Conservation (phyloP, 164 flowering plant genomes). For the Taxillus chinensis region DNA sequence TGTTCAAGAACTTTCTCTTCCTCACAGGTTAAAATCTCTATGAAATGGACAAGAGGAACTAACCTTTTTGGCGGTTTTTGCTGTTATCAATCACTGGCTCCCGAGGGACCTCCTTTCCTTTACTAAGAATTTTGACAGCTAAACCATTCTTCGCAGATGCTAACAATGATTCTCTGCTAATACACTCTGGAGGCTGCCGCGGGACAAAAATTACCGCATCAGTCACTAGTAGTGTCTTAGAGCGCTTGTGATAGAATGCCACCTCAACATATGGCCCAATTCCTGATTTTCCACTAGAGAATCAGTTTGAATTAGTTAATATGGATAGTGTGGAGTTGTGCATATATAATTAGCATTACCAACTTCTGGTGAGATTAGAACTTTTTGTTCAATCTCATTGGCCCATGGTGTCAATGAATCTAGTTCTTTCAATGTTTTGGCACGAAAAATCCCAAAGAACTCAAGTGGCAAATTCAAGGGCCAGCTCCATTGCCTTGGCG, state of each 20-base stretch:
- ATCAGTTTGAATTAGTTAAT: conserved; percentile 1
- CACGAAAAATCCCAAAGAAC: conserved; percentile 85
- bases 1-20: neutral
- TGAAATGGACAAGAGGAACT: conserved; percentile 1
- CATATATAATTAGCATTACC: conserved; percentile 33
- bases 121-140: conserved; percentile 84
- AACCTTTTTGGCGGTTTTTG: conserved; percentile 78
- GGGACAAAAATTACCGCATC: conserved; percentile 98
- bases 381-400: conserved; percentile 86
- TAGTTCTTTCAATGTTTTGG: conserved; percentile 67
- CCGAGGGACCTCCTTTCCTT: conserved; percentile 75
- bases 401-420: conserved; percentile 80
- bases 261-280: conserved; percentile 99
- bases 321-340: neutral
- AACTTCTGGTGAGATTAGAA: conserved; percentile 94
- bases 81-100: conserved; percentile 77
- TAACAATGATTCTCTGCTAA: conserved; percentile 70
- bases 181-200: conserved; percentile 81
- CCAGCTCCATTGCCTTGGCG: conserved; percentile 99
- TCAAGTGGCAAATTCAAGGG: conserved; percentile 91
- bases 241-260: conserved; percentile 82
- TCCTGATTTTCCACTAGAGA: conserved; percentile 31
- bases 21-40: neutral
- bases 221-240: conserved; percentile 72
- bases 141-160: conserved; percentile 89